Evolutionary conservation across 805 yeast genomes (phyloP), one percentile per base, ranked within the genome.

Genomic region (Zygosaccharomyces bisporus): DNA sequence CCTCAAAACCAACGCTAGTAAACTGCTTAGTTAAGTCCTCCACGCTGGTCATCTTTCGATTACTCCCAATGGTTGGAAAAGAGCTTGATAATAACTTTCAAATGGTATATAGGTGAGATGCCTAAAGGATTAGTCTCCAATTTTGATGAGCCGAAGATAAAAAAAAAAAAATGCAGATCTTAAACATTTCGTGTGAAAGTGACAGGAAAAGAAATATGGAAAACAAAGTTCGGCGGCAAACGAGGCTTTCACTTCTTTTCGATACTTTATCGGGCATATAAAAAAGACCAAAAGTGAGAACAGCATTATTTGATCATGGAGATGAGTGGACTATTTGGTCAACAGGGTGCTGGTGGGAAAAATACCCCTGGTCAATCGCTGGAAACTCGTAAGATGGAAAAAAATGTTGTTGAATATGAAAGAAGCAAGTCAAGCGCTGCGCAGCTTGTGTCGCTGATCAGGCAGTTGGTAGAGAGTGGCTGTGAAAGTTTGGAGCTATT

Each of bases 1-100:
- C 91, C 54, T 76, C 79, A 53, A 86, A 79, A 10, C 95, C 95
- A 46, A 83, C 52, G n/a, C 53, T 49, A 43, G 60, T 53, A 41
- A 72, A 65, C 3, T 56, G 54, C 23, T 52, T 46, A 18, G 69
- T 58, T 13, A 72, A 53, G 14, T 61, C 68, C 27, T 71, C 76
- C 20, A 68, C 57, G 25, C 65, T 61, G 24, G 60, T 47, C 64
- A 58, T 58, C 5, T 23, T 17, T 27, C 10, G 3, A 10, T 7
- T 13, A 27, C 8, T 27, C 10, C 10, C 27, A 23, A 6, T 6
- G 27, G 27, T 23, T 4, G 6, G 3, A 23, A 23, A 6, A 12
- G 14, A 24, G 34, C 25, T 32, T 14, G 24, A 18, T 4, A 16
- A 12, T 14, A n/a, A 18, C 8, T 20, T 9, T 21, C 25, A 21